Conservation (phyloP, 148 eudicot species). For the Diospyros kaki region DNA sequence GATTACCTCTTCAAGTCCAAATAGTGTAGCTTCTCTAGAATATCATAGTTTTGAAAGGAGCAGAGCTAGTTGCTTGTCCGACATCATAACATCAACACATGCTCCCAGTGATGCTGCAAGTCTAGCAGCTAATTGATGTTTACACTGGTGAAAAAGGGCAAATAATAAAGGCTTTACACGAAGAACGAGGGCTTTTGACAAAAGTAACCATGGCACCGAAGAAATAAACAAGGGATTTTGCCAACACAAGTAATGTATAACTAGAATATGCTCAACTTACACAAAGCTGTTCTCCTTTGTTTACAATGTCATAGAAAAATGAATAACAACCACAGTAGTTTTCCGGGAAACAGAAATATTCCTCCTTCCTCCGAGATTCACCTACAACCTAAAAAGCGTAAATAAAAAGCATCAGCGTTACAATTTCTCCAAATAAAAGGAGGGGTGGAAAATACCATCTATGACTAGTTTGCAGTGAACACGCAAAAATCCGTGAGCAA, state of each 20-base stretch:
- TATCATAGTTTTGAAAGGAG: constrained; percentile 60
- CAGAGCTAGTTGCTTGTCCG: constrained; percentile 82
- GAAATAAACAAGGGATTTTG: neutral
- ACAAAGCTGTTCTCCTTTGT: constrained; percentile 88
- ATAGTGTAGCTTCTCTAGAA: neutral
- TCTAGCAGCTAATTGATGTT: constrained; percentile 97
- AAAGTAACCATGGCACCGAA: neutral
- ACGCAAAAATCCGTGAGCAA: no score
- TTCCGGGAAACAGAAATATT: constrained; percentile 76
- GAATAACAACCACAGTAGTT: constrained; percentile 91
- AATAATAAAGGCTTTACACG: neutral
- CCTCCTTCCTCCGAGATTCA: constrained; percentile 83
- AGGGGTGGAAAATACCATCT: neutral
- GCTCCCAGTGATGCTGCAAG: constrained; percentile 64
- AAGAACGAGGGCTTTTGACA: neutral
- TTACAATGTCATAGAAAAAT: constrained; percentile 85
- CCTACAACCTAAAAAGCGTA: constrained; percentile 58
- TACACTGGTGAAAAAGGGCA: constrained; percentile 48
- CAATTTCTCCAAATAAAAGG: neutral
- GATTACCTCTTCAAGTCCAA: neutral
- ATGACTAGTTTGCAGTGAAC: no score
- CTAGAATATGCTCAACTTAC: constrained; percentile 38
- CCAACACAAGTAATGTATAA: constrained; percentile 4
- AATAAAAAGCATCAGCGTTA: neutral
- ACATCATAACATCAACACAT: constrained; percentile 55